Conservation (phyloP, 768 basidiomycete genomes). For the Pulveroboletus sp. region DNA sequence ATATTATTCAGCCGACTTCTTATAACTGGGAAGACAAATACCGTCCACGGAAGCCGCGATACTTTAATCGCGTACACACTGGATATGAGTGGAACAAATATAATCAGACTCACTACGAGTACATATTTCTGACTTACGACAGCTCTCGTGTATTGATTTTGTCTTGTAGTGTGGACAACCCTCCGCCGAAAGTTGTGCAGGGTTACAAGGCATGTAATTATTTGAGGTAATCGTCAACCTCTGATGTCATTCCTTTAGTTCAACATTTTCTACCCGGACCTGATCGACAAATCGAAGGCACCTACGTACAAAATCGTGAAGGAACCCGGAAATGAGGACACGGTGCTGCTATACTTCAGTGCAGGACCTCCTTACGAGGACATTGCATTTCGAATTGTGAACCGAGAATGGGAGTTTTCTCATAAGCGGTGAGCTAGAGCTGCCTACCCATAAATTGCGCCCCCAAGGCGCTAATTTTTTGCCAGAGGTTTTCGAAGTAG, state of each 20-base stretch:
- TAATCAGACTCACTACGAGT: slow-evolving; percentile 99
- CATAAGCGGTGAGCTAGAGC: slow-evolving; percentile 72
- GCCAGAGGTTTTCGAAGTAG: slow-evolving; percentile 90
- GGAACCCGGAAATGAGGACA: slow-evolving; percentile 93
- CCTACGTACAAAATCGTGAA: slow-evolving; percentile 96
- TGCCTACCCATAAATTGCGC: slow-evolving; percentile 7
- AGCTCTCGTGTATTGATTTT: slow-evolving; percentile 11
- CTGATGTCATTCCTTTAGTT: slow-evolving; percentile 46
- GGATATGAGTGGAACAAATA: slow-evolving; percentile 99
- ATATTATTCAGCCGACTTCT: slow-evolving; percentile 72
- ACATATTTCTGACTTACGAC: slow-evolving; percentile 12
- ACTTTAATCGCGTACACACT: slow-evolving; percentile 98
- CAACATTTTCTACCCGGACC: slow-evolving; percentile 98
- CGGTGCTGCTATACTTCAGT: slow-evolving; percentile 87
- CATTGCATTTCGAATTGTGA: slow-evolving; percentile 96
- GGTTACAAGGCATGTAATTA: slow-evolving; percentile 76
- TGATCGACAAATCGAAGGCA: slow-evolving; percentile 96
- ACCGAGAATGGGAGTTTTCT: slow-evolving; percentile 97
- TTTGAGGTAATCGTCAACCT: not conserved
- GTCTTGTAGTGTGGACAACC: slow-evolving; percentile 81
- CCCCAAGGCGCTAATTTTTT: slow-evolving; percentile 10
- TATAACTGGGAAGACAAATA: slow-evolving; percentile 99
- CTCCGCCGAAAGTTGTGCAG: slow-evolving; percentile 98
- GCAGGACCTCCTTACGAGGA: slow-evolving; percentile 99
- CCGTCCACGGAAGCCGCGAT: slow-evolving; percentile 92